Evolutionary conservation across 2,329 filamentous ascomycete genomes (phyloP).

Genomic region (Trichoderma sp.): DNA sequence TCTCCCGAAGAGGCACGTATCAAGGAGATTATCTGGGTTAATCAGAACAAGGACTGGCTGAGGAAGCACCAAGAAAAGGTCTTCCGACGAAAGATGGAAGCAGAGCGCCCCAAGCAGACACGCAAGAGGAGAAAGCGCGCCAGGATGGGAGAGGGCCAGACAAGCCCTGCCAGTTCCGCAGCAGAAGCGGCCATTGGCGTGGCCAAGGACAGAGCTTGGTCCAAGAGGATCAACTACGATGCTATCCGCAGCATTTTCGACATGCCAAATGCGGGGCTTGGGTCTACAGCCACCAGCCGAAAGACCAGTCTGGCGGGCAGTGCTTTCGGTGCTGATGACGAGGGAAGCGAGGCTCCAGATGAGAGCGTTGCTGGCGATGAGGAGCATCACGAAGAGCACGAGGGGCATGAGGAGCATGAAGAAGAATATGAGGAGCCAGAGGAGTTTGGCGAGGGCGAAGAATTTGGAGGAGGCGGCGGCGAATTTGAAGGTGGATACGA

Average conservation of each 20-base stretch:
- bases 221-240: slow-evolving; percentile 75
- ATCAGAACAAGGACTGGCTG: slow-evolving; percentile 92
- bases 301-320: slow-evolving; percentile 44
- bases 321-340: slow-evolving; percentile 40
- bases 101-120: slow-evolving; percentile 58
- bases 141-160: slow-evolving; percentile 65
- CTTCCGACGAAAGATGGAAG: slow-evolving; percentile 69
- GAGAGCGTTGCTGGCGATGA: slow-evolving; percentile 42
- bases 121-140: slow-evolving; percentile 58
- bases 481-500: slow-evolving; percentile 32
- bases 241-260: slow-evolving; percentile 61
- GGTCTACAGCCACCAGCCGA: slow-evolving; percentile 53
- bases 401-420: slow-evolving; percentile 31
- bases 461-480: slow-evolving; percentile 35
- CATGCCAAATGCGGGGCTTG: slow-evolving; percentile 48
- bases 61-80: slow-evolving; percentile 82
- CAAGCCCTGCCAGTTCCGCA: slow-evolving; percentile 65
- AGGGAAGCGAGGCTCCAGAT: slow-evolving; percentile 39
- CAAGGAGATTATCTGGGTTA: slow-evolving; percentile 93
- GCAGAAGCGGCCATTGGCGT: slow-evolving; percentile 69
- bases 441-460: slow-evolving; percentile 39
- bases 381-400: slow-evolving; percentile 40
- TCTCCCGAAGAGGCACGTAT: slow-evolving; percentile 71
- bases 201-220: slow-evolving; percentile 67
- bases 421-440: slow-evolving; percentile 35